These are phyloP conservation scores for Ganoderma multipileum DNA, from an alignment of 1,284 basidiomycete genomes.

Conservation along the genomic window DNA sequence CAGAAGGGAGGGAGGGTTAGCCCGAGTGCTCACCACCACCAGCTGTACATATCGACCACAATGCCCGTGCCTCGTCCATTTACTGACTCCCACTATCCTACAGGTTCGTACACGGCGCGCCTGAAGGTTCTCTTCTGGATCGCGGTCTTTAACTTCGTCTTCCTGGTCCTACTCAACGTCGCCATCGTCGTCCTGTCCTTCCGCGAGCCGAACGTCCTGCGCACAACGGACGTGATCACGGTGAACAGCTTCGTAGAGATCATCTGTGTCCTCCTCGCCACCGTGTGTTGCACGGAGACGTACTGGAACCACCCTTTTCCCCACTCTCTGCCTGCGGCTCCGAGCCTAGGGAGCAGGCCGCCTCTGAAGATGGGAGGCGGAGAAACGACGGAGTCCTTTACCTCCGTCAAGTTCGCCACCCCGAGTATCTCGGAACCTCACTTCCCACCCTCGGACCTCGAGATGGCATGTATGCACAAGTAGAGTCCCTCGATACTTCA, in stretches of 20 bases:
- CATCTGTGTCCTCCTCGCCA: slow-evolving; percentile 30
- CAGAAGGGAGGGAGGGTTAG: background rate
- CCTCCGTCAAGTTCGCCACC: background rate
- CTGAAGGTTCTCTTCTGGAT: slow-evolving; percentile 39
- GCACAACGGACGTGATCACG: slow-evolving; percentile 24
- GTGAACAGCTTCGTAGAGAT: slow-evolving; percentile 31
- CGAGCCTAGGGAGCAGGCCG: background rate
- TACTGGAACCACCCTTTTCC: background rate
- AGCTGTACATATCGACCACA: background rate
- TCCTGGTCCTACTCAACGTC: slow-evolving; percentile 39
- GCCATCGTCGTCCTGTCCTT: slow-evolving; percentile 29
- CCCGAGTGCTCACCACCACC: background rate
- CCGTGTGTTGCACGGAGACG: background rate
- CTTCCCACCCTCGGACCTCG: too few species aligned
- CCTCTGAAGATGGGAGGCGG: background rate
- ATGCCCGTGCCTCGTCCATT: background rate
- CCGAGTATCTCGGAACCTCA: too few species aligned
- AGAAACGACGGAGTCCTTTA: background rate
- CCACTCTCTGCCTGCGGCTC: background rate
- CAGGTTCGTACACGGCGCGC: slow-evolving; percentile 7
- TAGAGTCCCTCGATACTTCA: too few species aligned
- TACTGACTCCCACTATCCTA: background rate
- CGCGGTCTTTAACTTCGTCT: slow-evolving; percentile 39
- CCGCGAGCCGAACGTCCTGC: slow-evolving; percentile 11
- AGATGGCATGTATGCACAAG: too few species aligned